Conservation (phyloP, 202 grass and related monocot genomes). For the Hordeum pubiflorum region DNA sequence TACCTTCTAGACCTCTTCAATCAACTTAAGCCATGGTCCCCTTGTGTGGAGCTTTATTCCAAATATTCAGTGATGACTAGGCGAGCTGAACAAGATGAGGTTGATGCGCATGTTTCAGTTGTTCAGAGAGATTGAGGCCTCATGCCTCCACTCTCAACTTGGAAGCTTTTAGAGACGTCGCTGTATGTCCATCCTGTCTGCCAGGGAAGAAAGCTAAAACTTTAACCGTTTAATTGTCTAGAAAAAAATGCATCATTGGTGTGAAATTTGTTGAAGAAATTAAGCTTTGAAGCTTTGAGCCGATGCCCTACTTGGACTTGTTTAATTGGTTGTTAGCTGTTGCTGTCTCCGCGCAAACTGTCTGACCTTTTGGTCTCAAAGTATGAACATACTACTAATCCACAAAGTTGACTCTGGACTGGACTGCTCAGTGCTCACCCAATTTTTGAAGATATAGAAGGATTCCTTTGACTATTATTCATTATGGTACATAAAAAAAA, state of each 20-base stretch:
- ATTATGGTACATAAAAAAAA: not conserved
- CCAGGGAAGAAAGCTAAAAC: not conserved
- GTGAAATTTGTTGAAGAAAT: not conserved
- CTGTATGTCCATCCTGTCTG: not conserved
- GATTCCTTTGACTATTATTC: not conserved
- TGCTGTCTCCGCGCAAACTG: conserved; percentile 18
- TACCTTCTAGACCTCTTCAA: not conserved
- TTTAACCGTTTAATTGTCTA: not conserved
- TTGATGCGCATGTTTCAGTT: conserved; percentile 4
- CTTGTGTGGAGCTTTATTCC: not conserved
- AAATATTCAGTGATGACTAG: not conserved
- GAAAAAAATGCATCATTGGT: not conserved
- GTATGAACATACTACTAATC: not conserved
- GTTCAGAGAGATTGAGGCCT: not conserved
- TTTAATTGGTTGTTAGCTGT: conserved; percentile 16
- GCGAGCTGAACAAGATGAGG: not conserved
- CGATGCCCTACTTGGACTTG: not conserved
- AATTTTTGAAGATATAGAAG: not conserved
- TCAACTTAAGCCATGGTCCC: not conserved
- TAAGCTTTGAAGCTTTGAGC: not conserved
- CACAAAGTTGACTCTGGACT: conserved; percentile 6
- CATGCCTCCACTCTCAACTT: not conserved
- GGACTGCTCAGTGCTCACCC: not conserved
- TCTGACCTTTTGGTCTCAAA: conserved; percentile 2
- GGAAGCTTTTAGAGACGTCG: not conserved